A percentile compares a stretch with the other conserved stretches of the same genome.
Evolutionary conservation across 2,329 filamentous ascomycete species (phyloP).

Genomic region (Cercospora sp.): DNA sequence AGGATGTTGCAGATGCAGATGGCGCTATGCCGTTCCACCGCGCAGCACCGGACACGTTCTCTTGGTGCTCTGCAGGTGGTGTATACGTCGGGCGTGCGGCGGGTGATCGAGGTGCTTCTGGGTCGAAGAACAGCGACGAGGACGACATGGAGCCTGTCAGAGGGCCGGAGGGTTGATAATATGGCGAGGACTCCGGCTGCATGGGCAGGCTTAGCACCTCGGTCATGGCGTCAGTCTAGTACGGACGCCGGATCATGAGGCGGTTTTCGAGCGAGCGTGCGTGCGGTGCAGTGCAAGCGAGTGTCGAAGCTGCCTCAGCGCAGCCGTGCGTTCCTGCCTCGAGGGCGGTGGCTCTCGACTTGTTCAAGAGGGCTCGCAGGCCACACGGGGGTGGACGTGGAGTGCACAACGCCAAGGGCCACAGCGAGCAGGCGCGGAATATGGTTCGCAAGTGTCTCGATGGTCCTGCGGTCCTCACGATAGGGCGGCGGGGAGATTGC

Average conservation of each 20-base stretch:
- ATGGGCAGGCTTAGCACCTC: constrained; percentile 46
- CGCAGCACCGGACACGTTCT: constrained; percentile 36
- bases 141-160: constrained; percentile 46
- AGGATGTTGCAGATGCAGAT: constrained; percentile 33
- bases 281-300: background rate
- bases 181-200: constrained; percentile 46
- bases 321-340: background rate
- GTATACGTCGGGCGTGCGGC: constrained; percentile 41
- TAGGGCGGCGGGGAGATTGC: background rate
- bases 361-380: background rate
- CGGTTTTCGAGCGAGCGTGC: background rate
- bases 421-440: background rate
- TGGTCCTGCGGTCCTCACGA: background rate
- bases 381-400: background rate
- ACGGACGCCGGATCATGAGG: constrained; percentile 18
- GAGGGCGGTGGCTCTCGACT: background rate
- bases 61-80: constrained; percentile 39
- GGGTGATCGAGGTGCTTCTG: constrained; percentile 29
- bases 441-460: background rate
- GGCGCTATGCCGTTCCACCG: constrained; percentile 29
- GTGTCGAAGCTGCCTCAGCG: background rate
- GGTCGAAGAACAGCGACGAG: constrained; percentile 46
- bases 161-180: constrained; percentile 45
- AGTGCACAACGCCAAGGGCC: background rate
- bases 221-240: constrained; percentile 40